Evolutionary conservation across 495 filamentous ascomycete genomes (phyloP).

Genomic region (Podospora pseudoanserina): DNA sequence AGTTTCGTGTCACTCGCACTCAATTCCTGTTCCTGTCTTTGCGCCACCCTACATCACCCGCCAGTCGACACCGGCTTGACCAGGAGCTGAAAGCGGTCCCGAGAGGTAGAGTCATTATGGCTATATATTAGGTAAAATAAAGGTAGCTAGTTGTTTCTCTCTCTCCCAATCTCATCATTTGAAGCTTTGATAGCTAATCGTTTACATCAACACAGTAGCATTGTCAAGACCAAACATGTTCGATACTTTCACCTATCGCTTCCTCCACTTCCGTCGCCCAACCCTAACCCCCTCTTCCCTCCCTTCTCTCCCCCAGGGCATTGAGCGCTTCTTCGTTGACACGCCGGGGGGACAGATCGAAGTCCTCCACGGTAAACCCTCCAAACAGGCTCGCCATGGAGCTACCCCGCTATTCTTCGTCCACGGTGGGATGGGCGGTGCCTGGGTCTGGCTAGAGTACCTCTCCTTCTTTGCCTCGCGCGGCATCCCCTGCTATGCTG

Average conservation of each 20-base stretch:
- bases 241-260: slow-evolving; percentile 27
- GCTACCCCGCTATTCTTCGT: slow-evolving; percentile 39
- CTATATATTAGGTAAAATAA: neutral
- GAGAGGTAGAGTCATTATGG: neutral
- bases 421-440: slow-evolving; percentile 49
- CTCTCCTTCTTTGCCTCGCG: slow-evolving; percentile 39
- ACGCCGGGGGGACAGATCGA: slow-evolving; percentile 41
- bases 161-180: neutral
- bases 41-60: neutral
- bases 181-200: neutral
- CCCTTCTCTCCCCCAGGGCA: slow-evolving; percentile 29
- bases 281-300: slow-evolving; percentile 14
- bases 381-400: neutral
- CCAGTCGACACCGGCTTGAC: neutral
- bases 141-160: neutral
- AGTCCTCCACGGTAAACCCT: slow-evolving; percentile 34
- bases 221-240: slow-evolving; percentile 6
- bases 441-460: slow-evolving; percentile 46
- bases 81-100: neutral
- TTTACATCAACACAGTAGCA: neutral
- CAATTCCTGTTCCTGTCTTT: neutral
- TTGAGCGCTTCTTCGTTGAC: slow-evolving; percentile 32
- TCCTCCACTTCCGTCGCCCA: slow-evolving; percentile 27
- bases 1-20: neutral
- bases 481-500: slow-evolving; percentile 45